Evolutionary conservation across 176 grass and related monocot species (phyloP).

Genomic region (Oryza meyeriana): DNA sequence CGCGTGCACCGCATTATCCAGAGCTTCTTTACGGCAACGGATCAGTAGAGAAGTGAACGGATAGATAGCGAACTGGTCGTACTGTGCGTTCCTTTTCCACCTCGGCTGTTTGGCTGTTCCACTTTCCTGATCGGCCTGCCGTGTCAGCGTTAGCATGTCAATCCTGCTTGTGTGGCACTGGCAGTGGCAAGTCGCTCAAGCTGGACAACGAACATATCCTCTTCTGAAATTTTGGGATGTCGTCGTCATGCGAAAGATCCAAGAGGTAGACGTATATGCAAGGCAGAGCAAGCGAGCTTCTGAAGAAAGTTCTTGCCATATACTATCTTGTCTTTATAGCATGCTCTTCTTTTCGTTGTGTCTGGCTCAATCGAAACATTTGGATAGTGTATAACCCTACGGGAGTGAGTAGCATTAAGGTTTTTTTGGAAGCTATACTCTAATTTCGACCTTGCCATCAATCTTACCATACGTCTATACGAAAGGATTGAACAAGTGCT

Average conservation of each 20-base stretch:
- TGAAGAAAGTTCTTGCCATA: conserved; percentile 6
- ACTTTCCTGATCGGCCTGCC: not conserved
- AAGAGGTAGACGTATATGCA: not conserved
- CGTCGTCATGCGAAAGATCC: not conserved
- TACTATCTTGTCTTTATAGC: not conserved
- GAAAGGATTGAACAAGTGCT: not conserved
- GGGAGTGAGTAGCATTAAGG: not conserved
- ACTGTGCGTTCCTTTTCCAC: not conserved
- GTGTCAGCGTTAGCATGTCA: conserved; percentile 1
- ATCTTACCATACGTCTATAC: not conserved
- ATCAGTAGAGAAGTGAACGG: not conserved
- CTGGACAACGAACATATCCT: not conserved
- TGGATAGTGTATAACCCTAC: not conserved
- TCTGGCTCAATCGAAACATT: not conserved
- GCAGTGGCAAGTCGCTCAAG: not conserved
- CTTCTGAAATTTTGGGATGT: not conserved
- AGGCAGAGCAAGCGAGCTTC: not conserved
- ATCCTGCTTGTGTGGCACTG: conserved; percentile 38
- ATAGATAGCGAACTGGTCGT: not conserved
- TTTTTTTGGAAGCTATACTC: not conserved
- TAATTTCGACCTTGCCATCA: not conserved
- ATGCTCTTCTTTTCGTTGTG: not conserved
- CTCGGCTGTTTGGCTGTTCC: not conserved
- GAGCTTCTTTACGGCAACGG: not conserved
- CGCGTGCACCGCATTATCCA: conserved; percentile 3